Evolutionary conservation across 495 filamentous ascomycete species (phyloP), one percentile per base, ranked within the genome.

Genomic region (Penicillium roqueforti): DNA sequence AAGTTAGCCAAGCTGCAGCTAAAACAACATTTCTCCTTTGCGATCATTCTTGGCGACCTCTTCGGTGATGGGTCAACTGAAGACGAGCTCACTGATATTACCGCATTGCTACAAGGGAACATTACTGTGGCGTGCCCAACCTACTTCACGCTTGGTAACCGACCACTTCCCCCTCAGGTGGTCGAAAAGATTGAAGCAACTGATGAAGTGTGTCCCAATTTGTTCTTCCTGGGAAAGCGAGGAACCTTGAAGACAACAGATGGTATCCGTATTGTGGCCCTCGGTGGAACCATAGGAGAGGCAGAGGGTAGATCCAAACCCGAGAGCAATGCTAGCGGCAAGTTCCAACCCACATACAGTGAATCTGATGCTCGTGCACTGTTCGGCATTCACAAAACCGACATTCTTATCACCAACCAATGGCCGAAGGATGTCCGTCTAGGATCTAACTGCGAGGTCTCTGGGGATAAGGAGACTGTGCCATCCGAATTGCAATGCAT

Each of bases 1-100:
- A 97, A 95, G 67, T 75, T 96, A 9, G 70, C 83, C 1, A 80
- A 84, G 19, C 70, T 96, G 7, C 90, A 97, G 52, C 67, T 77
- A 25, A 97, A 97, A 70, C 92, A 95, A 63, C 78, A 74, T 56
- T 96, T 97, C 67, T 76, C 88, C 13, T 85, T 96, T 55, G 89
- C 88, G 4, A 83, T 98, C 46, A 71, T 95, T 38, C 78, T 84
- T 18, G 93, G 93, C 47, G 86, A 97, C 59, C 78, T 97, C 6
- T 98, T 97, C 61, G 64, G 70, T 28, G 67, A 72, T 44, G 55
- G 66, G 61, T 60, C 68, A 4, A 59, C 74, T 3, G 76, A 81
- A 47, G 77, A 81, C 38, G 76, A 85, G 28, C 60, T 70, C 6
- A 76, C 80, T 4, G 75, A 83, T 45, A 71, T 95, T 7, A 69